Evolutionary conservation across 768 basidiomycete genomes (phyloP).

Genomic region (Artomyces pyxidatus): DNA sequence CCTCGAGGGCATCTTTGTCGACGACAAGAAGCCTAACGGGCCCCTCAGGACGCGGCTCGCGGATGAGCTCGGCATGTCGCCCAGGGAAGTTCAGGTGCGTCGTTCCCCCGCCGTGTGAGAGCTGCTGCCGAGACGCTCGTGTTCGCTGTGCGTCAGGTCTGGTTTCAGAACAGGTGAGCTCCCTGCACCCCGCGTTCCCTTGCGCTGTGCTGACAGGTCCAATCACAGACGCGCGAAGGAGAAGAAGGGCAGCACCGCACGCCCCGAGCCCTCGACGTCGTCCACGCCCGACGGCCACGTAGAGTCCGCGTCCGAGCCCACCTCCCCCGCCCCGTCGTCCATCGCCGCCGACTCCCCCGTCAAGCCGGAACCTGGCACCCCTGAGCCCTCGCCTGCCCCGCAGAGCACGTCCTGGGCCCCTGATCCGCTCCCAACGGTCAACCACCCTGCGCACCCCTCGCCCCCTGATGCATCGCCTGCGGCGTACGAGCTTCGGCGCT

Average conservation of each 20-base stretch:
- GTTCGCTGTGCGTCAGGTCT: conserved; percentile 45
- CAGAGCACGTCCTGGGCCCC: not conserved
- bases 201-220: conserved; percentile 5
- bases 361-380: conserved; percentile 7
- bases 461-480: conserved; percentile 2
- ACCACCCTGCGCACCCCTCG: not conserved
- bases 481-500: conserved; percentile 10
- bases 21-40: conserved; percentile 89
- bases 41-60: conserved; percentile 73
- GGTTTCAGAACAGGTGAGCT: conserved; percentile 74
- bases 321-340: not conserved
- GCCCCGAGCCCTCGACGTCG: not conserved
- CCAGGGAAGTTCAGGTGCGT: conserved; percentile 89
- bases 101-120: not conserved
- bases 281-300: not conserved
- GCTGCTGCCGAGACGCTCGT: conserved; percentile 12
- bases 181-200: conserved; percentile 6
- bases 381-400: conserved; percentile 2
- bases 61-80: conserved; percentile 80
- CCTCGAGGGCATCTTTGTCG: conserved; percentile 79
- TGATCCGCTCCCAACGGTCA: conserved; percentile 4
- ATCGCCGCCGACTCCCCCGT: conserved; percentile 3
- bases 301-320: not conserved
- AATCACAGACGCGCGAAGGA: conserved; percentile 70
- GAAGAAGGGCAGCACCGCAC: conserved; percentile 35